Evolutionary conservation across 139 green algal genomes (phyloP), one percentile per base, ranked within the genome.

Genomic region (Chlorella sp.): DNA sequence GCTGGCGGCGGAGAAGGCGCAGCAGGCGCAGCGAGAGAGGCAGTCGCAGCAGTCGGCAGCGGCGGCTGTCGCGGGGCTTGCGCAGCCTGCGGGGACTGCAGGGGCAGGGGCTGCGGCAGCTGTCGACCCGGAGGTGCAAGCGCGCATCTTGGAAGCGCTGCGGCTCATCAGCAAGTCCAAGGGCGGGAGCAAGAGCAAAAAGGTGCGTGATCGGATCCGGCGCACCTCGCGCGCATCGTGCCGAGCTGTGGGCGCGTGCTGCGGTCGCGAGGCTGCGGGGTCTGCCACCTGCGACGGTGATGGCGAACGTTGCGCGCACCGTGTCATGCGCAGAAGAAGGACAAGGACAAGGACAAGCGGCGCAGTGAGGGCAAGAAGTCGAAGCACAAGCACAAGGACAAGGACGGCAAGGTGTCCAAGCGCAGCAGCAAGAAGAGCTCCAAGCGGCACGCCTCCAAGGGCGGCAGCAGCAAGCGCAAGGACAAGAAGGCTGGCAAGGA

Each of bases 91-190:
- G 60, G 30, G 35, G 29, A 34, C n/a, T 32, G 42, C 61, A 65
- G 67, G 49, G 32, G 35, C 50, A 72, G 64, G n/a, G 34, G n/a
- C 63, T 67, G 42, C 29, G 35, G 24, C 36, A 17, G 74, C 70
- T 3, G 27, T 74, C 42, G 64, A 82, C 49, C 51, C 64, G 0
- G 79, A 78, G 59, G 75, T 83, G 0, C 77, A 83, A 64, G 59
- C 69, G 59, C 75, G 74, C 33, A 81, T 85, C 55, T 42, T 70
- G 10, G 67, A 65, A 34, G 77, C 82, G 17, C 62, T 88, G 1
- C 67, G 70, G 20, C 23, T 80, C 26, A 68, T 88, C 23, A 14
- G 31, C 17, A 72, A 69, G n/a, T 75, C 72, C 59, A 32, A 51
- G 51, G 62, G 61, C 32, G 33, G 59, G 30, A 50, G 36, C 27